These are phyloP conservation scores for Stachybotrys chartarum DNA, from an alignment of 2,329 filamentous ascomycete genomes.

Conservation along the genomic window DNA sequence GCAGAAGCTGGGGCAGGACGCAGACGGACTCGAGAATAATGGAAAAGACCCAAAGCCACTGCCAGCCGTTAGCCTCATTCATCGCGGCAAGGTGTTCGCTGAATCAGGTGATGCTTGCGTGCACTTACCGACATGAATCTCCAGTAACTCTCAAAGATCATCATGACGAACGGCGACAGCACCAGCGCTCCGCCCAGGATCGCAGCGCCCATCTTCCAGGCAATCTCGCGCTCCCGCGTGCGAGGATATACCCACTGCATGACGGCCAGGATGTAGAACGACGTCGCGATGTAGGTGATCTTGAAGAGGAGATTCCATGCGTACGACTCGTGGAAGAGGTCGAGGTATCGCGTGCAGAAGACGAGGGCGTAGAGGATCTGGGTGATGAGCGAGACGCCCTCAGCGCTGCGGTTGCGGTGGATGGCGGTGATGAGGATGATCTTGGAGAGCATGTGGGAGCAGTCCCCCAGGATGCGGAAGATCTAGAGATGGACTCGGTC, in stretches of 20 bases:
- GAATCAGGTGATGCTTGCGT: background rate
- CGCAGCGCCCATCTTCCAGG: conserved; percentile 82
- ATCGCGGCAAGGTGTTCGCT: background rate
- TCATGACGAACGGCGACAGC: conserved; percentile 64
- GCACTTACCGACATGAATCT: conserved; percentile 41
- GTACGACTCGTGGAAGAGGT: conserved; percentile 57
- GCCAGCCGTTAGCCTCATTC: conserved; percentile 9
- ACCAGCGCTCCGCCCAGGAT: conserved; percentile 59
- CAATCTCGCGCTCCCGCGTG: conserved; percentile 82
- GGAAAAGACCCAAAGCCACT: conserved; percentile 84
- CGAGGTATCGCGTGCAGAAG: conserved; percentile 80
- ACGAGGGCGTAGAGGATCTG: conserved; percentile 82
- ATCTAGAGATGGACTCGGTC: conserved; percentile 27
- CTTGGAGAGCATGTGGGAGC: conserved; percentile 81
- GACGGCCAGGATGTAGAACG: conserved; percentile 76
- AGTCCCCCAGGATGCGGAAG: conserved; percentile 74
- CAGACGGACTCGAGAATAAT: conserved; percentile 88
- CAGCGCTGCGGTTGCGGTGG: conserved; percentile 78
- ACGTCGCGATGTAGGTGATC: conserved; percentile 78
- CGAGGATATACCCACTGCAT: conserved; percentile 84
- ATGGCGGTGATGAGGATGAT: conserved; percentile 87
- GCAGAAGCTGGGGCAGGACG: conserved; percentile 82
- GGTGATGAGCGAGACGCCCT: conserved; percentile 87
- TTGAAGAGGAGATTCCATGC: conserved; percentile 78
- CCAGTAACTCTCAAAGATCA: conserved; percentile 55